Evolutionary conservation across 2,329 filamentous ascomycete genomes (phyloP), one percentile per base, ranked within the genome.

Genomic region (Neonectria sp.): DNA sequence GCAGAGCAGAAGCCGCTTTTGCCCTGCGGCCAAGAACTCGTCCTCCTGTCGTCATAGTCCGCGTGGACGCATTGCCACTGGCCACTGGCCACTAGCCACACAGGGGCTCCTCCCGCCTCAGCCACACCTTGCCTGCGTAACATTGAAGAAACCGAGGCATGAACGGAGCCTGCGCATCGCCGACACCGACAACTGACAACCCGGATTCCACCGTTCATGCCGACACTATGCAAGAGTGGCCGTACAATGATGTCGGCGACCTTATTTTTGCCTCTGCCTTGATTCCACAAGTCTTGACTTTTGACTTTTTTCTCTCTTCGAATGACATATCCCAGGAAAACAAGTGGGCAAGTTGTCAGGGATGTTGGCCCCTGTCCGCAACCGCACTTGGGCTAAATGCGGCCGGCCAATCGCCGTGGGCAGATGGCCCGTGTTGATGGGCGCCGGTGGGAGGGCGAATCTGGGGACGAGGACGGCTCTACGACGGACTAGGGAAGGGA

Each of bases 351-450:
- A 53, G 51, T 40, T 55, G 13, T 48, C 55, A 59, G 49, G 61
- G 61, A 64, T 64, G 46, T 33, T 33, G n/a, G 37, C 49, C 55
- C 62, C 49, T 55, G 48, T 58, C 62, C 35, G 45, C 55, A 57
- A 64, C 60, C 56, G 25, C 25, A 33, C 53, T 55, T 51, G 45
- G 57, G 35, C 62, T 33, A 52, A 52, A 63, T 57, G 67, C 66
- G 68, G 67, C 68, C 68, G 56, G 5, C 72, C 70, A 74, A 74
- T 74, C 17, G 61, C 21, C 13, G n/a, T 1, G 2, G 6, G 3
- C 4, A 24, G 27, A 60, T 52, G 52, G 45, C 49, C 49, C 56
- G 62, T 55, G 53, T 64, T 55, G 48, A 52, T n/a, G 27, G 48
- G 29, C 33, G 21, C 31, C 52, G 40, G 37, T 55, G 53, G 37